Evolutionary conservation across 148 eudicot genomes (phyloP).

Genomic region (Cornus florida): DNA sequence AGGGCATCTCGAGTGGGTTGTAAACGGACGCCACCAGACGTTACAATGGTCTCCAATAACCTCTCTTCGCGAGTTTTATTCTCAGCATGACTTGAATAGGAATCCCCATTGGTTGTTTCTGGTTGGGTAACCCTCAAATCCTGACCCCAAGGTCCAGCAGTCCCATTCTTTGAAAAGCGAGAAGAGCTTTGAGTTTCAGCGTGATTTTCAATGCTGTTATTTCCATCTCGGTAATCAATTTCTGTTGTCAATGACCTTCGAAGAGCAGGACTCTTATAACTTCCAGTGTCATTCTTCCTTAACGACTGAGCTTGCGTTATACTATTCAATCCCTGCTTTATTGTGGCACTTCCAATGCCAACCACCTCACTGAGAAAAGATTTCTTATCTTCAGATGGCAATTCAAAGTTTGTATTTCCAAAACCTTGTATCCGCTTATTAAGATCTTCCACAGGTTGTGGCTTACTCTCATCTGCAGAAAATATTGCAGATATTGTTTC

Average conservation of each 20-base stretch:
- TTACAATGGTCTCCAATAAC: constrained; percentile 86
- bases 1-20: constrained; percentile 96
- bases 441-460: constrained; percentile 56
- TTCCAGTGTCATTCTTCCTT: constrained; percentile 67
- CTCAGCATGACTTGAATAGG: constrained; percentile 41
- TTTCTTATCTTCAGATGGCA: constrained; percentile 69
- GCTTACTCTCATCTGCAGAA: constrained; percentile 65
- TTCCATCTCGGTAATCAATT: constrained; percentile 52
- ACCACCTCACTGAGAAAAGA: constrained; percentile 92
- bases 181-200: constrained; percentile 44
- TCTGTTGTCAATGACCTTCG: constrained; percentile 79
- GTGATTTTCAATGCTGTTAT: constrained; percentile 44
- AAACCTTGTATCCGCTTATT: constrained; percentile 86
- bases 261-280: constrained; percentile 79
- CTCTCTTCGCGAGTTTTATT: constrained; percentile 84
- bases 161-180: constrained; percentile 38
- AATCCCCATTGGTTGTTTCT: constrained; percentile 53
- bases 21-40: constrained; percentile 91
- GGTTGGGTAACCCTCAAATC: constrained; percentile 37
- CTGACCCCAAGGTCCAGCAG: constrained; percentile 72
- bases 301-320: constrained; percentile 62
- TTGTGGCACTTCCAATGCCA: constrained; percentile 82
- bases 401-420: constrained; percentile 74
- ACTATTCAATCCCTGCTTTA: constrained; percentile 74
- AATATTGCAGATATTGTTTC: constrained; percentile 75